Conservation (phyloP, 1,284 basidiomycete genomes). For the Marasmius tenuissimus region DNA sequence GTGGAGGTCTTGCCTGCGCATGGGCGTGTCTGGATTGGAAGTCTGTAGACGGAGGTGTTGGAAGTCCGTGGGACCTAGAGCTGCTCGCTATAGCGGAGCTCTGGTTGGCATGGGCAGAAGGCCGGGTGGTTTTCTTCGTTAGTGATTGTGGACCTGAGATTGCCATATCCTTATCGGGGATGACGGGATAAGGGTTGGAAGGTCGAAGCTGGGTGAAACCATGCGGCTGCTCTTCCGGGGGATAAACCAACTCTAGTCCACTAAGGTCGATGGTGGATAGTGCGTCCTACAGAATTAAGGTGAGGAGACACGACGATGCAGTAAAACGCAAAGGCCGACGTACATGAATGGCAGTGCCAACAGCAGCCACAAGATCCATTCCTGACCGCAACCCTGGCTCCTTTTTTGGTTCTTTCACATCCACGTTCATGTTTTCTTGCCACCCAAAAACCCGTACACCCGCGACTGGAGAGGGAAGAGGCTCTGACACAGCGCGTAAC, state of each 20-base stretch:
- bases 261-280: neutral
- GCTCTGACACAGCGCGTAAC: neutral
- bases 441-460: neutral
- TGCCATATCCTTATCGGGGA: neutral
- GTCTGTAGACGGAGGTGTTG: neutral
- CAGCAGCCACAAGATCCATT: neutral
- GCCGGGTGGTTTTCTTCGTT: neutral
- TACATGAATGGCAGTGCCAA: slow-evolving; percentile 2
- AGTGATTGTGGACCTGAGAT: neutral
- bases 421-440: neutral
- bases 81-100: too few relatives aligned
- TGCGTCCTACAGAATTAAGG: neutral
- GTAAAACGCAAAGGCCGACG: neutral
- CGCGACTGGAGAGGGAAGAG: neutral
- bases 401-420: neutral
- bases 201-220: neutral
- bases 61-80: too few relatives aligned
- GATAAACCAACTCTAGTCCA: neutral
- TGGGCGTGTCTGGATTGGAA: neutral
- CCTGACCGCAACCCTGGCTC: neutral
- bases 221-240: neutral
- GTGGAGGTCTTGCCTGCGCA: neutral
- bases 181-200: neutral
- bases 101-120: neutral
- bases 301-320: neutral